Base-by-base conservation (phyloP, 306 rosid species). In the Castanopsis chinensis region DNA sequence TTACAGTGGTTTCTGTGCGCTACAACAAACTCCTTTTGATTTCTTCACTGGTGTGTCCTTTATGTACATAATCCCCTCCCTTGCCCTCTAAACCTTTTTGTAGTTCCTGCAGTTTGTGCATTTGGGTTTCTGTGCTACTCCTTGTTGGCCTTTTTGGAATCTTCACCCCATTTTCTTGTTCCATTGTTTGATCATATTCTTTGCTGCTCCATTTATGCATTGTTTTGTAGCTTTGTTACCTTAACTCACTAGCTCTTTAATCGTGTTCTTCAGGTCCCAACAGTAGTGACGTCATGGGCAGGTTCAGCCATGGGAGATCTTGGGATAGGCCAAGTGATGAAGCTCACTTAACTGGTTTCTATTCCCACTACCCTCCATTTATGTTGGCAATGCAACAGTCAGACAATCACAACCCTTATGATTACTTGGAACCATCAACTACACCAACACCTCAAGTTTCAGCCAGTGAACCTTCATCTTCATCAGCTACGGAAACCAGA, bases 41-140 rank as follows among this genome's bases (percentile, higher is more conserved):
- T 83, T 87, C 88, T 76, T 90, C 64, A 77, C 89, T 59, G 97
- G 94, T 93, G 30, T 67, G 88, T 73, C 51, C 55, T 32, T 41
- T 43, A 12, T 49, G 11, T 3, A 49, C 69, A 17, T 51, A 27
- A 63, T 41, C 79, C 67, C 75, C 23, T 53, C 8, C 32, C 20
- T 49, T 10, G 30, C 14, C 41, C 63, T 63, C 64, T 41, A 43
- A 10, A 9, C 21, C 15, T 30, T 32, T 61, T 25, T 15, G 56
- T 41, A 41, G 45, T 30, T 81, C 43, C 69, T 35, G 23, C 41
- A 18, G 20, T 37, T 70, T 68, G 30, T 23, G 74, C 43, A 18
- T 73, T 13, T 71, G 41, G 72, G 69, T 57, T 57, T 27, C 75
- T 35, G 65, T 73, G 33, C 32, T 56, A 51, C 45, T 60, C 21